Conservation (phyloP, 148 eudicot species). For the Fagopyrum homotropicum region DNA sequence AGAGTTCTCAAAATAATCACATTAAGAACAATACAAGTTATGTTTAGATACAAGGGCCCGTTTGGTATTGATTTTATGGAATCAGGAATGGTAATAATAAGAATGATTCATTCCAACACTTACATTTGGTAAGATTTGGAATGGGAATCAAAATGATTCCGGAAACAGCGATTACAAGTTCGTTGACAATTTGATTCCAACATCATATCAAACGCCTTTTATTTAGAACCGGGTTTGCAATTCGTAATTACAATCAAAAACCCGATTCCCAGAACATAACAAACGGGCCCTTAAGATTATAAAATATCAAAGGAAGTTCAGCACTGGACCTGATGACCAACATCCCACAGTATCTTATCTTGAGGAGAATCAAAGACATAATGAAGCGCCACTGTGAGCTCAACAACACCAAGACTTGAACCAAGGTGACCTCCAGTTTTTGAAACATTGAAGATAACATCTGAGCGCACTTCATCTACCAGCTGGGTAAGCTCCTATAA, state of each 20-base stretch:
- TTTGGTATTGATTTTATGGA: no score
- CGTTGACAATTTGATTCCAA: no score
- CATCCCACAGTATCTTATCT: constrained; percentile 88
- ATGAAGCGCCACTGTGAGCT: constrained; percentile 96
- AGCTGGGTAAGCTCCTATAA: constrained; percentile 79
- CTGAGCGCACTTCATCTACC: constrained; percentile 79
- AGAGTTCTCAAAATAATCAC: background rate
- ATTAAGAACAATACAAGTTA: background rate
- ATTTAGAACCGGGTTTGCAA: no score
- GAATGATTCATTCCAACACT: no score
- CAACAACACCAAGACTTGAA: constrained; percentile 91
- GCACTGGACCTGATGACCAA: constrained; percentile 86
- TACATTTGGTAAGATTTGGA: no score
- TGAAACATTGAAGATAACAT: constrained; percentile 86
- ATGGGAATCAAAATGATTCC: no score
- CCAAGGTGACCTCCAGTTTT: constrained; percentile 98
- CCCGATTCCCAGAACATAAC: no score
- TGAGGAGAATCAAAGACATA: constrained; percentile 82
- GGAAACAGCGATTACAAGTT: no score
- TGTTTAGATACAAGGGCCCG: background rate
- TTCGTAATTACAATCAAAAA: no score
- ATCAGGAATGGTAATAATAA: no score
- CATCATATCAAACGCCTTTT: no score
- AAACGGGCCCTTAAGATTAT: background rate
- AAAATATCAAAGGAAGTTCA: background rate